Evolutionary conservation across 2,329 filamentous ascomycete genomes (phyloP).

Genomic region (Fusarium sp.): DNA sequence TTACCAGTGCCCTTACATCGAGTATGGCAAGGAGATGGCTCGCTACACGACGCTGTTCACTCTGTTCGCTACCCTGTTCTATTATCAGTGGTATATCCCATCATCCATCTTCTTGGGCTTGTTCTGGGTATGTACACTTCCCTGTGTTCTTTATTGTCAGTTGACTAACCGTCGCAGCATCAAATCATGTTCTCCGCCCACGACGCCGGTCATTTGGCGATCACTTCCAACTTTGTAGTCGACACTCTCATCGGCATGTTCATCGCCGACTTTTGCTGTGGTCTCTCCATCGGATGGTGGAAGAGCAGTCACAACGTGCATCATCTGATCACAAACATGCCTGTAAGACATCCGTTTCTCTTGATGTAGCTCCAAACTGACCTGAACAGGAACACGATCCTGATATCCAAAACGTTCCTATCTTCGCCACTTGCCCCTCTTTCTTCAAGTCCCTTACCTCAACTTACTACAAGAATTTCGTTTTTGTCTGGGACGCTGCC

Average conservation of each 20-base stretch:
- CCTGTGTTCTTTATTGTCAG: rapidly evolving
- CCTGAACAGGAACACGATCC: conserved; percentile 66
- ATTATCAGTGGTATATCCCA: conserved; percentile 68
- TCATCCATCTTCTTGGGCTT: conserved; percentile 72
- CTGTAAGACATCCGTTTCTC: conserved; percentile 54
- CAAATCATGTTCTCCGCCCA: conserved; percentile 80
- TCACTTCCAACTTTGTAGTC: conserved; percentile 70
- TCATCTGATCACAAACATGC: conserved; percentile 76
- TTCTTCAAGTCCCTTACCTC: conserved; percentile 76
- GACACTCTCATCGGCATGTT: conserved; percentile 75
- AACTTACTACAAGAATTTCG: conserved; percentile 74
- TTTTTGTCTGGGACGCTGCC: conserved; percentile 74
- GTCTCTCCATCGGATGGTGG: conserved; percentile 78
- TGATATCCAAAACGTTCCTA: conserved; percentile 76
- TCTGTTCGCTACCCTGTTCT: conserved; percentile 63
- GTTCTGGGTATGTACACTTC: conserved; percentile 66
- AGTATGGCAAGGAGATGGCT: conserved; percentile 71
- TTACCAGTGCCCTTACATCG: conserved; percentile 71
- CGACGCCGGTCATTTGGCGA: conserved; percentile 75
- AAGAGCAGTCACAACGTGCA: conserved; percentile 79
- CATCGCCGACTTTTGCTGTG: conserved; percentile 76
- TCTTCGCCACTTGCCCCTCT: conserved; percentile 76
- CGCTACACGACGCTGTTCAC: conserved; percentile 69
- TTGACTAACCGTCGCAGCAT: conserved; percentile 61
- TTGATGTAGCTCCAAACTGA: background rate